Percentiles rank a stretch among this genome's conserved stretches.
Conservation (phyloP, 2,329 filamentous ascomycete genomes). For the Diaporthe vexans region DNA sequence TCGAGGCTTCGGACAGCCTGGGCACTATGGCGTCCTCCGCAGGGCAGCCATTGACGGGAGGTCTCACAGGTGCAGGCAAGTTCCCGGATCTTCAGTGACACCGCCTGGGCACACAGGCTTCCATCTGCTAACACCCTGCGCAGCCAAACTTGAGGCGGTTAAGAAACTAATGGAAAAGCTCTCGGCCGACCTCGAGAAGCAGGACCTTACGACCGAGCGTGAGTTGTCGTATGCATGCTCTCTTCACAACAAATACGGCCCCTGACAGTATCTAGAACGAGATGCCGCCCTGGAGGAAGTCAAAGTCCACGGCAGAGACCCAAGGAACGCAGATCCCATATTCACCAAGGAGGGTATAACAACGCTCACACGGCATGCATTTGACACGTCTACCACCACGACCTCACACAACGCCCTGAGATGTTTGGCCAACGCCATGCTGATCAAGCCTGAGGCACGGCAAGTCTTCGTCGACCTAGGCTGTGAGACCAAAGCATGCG, state of each 20-base stretch:
- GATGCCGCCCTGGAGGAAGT: slow-evolving; percentile 75
- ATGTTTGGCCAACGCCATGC: slow-evolving; percentile 87
- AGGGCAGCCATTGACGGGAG: slow-evolving; percentile 33
- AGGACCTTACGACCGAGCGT: slow-evolving; percentile 72
- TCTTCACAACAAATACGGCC: slow-evolving; percentile 31
- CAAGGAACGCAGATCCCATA: slow-evolving; percentile 81
- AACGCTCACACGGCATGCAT: slow-evolving; percentile 79
- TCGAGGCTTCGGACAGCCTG: not conserved
- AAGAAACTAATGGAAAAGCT: slow-evolving; percentile 74
- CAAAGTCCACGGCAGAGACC: slow-evolving; percentile 83
- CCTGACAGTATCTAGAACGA: slow-evolving; percentile 64
- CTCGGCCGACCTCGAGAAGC: slow-evolving; percentile 71
- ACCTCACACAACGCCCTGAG: slow-evolving; percentile 83
- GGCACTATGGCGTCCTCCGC: slow-evolving; percentile 37
- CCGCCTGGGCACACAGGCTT: not conserved
- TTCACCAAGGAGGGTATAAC: slow-evolving; percentile 88
- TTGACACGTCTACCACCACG: slow-evolving; percentile 73
- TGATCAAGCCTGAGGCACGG: slow-evolving; percentile 77
- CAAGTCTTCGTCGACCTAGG: slow-evolving; percentile 81
- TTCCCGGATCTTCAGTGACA: slow-evolving; percentile 27
- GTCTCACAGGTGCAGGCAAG: slow-evolving; percentile 58
- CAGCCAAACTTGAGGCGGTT: slow-evolving; percentile 79
- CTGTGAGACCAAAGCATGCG: slow-evolving; percentile 76
- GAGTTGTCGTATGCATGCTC: slow-evolving; percentile 49
- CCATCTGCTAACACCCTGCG: slow-evolving; percentile 17